Evolutionary conservation across 1,139 yeast genomes (phyloP).

Genomic region (Pichia sp.): DNA sequence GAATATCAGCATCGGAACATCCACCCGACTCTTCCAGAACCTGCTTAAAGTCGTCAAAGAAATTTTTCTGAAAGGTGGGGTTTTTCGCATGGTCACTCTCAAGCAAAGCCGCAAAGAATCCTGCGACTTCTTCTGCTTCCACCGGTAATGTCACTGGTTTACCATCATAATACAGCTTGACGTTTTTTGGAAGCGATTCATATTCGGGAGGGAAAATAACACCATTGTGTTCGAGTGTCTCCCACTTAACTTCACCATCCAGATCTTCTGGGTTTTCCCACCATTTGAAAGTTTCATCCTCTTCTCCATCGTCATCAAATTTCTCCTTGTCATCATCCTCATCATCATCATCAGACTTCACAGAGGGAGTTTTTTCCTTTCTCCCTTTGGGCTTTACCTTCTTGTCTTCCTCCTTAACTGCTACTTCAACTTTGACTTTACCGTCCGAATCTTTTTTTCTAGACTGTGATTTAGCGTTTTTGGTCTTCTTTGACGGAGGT

Average conservation of each 20-base stretch:
- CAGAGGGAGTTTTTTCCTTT: neutral
- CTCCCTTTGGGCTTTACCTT: neutral
- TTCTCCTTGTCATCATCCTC: neutral
- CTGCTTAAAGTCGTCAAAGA: conserved; percentile 67
- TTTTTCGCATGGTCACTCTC: conserved; percentile 86
- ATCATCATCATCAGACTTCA: neutral
- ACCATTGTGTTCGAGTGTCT: conserved; percentile 77
- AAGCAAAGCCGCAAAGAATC: conserved; percentile 83
- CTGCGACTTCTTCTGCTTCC: conserved; percentile 95
- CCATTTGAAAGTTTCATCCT: conserved; percentile 66
- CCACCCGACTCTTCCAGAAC: conserved; percentile 71
- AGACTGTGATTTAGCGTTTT: no score
- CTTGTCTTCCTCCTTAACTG: conserved; percentile 2
- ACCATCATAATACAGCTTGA: conserved; percentile 70
- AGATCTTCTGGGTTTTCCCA: conserved; percentile 75
- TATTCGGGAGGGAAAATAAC: conserved; percentile 91
- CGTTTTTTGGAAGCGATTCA: conserved; percentile 76
- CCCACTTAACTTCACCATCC: conserved; percentile 82
- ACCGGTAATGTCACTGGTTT: conserved; percentile 64
- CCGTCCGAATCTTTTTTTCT: neutral
- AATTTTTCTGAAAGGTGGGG: conserved; percentile 80
- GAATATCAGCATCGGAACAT: conserved; percentile 43
- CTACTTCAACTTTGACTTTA: conserved; percentile 1
- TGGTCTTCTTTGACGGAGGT: neutral
- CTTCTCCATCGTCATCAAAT: conserved; percentile 30